A percentile compares a stretch with the other conserved stretches of the same genome.
Evolutionary conservation across 768 basidiomycete genomes (phyloP).

Genomic region (Glaciozyma antarctica): DNA sequence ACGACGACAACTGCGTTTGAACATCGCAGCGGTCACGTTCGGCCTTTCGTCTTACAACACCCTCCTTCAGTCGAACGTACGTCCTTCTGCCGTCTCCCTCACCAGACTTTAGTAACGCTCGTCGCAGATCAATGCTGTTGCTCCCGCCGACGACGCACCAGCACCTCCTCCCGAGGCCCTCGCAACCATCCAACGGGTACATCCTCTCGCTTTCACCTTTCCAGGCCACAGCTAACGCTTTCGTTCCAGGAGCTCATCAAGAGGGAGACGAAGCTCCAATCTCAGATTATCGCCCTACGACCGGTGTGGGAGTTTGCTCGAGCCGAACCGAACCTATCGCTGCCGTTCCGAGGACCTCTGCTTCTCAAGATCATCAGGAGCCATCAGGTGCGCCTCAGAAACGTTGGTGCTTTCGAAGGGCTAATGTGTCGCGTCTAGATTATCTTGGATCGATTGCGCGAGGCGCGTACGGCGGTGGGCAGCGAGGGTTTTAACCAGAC

Average conservation of each 20-base stretch:
- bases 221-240: neutral
- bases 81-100: too few relatives aligned
- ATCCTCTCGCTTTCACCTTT: neutral
- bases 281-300: conserved; percentile 22
- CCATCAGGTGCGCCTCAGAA: conserved; percentile 1
- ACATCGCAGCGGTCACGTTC: conserved; percentile 24
- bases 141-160: conserved; percentile 24
- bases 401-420: neutral
- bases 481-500: conserved; percentile 20
- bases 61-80: conserved; percentile 23
- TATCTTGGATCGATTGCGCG: conserved; percentile 24
- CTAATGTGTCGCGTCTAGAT: conserved; percentile 10
- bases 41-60: conserved; percentile 25
- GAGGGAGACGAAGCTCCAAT: conserved; percentile 10
- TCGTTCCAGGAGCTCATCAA: neutral
- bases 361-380: conserved; percentile 20
- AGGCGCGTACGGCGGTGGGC: conserved; percentile 25
- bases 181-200: conserved; percentile 3
- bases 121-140: conserved; percentile 20
- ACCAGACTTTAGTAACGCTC: neutral
- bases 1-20: conserved; percentile 20
- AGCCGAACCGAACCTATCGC: conserved; percentile 18
- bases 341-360: conserved; percentile 16
- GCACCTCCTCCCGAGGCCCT: conserved; percentile 17
- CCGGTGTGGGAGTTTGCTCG: conserved; percentile 25